Evolutionary conservation across 805 yeast genomes (phyloP), one percentile per base, ranked within the genome.

Genomic region (Metschnikowia picachoensis): DNA sequence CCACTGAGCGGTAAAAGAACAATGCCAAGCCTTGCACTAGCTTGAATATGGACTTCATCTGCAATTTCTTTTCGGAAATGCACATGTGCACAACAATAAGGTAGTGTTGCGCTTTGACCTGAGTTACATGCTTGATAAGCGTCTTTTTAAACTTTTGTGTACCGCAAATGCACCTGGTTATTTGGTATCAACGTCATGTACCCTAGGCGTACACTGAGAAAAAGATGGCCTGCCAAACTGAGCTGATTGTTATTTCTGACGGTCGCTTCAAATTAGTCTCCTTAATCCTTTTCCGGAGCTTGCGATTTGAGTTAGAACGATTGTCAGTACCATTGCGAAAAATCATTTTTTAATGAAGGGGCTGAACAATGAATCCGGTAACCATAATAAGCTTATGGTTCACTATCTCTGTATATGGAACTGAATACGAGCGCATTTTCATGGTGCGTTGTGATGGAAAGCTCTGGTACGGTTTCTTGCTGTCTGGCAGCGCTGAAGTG

Each of bases 121-220:
- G 41, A 36, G 64, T 61, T 57, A 67, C 59, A 34, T 72, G 74
- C 14, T 55, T 47, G 9, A 68, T 54, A 29, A 68, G 59, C 3
- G 41, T 43, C 29, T 52, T 43, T 37, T 70, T 75, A 14, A 14
- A 58, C 58, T 5, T 55, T 58, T 15, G 50, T 51, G 41, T 63
- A 68, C 20, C 60, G 57, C 44, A 62, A 60, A 25, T 60, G 51
- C 1, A 52, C 37, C 10, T 61, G 60, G 33, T 62, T 66, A 41
- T 66, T 71, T 44, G 70, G 73, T 14, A 69, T 59, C 50, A 70
- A 55, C 27, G 68, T 60, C 66, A 70, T 57, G 51, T 70, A 70
- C 2, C 74, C 75, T 9, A 72, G 55, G 36, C 72, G 51, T 20
- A 64, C 43, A 4, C 61, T 54, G 5, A 71, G 46, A 28, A 72